Conservation (phyloP, 257 asterid species). For the Lycium ferocissimum region DNA sequence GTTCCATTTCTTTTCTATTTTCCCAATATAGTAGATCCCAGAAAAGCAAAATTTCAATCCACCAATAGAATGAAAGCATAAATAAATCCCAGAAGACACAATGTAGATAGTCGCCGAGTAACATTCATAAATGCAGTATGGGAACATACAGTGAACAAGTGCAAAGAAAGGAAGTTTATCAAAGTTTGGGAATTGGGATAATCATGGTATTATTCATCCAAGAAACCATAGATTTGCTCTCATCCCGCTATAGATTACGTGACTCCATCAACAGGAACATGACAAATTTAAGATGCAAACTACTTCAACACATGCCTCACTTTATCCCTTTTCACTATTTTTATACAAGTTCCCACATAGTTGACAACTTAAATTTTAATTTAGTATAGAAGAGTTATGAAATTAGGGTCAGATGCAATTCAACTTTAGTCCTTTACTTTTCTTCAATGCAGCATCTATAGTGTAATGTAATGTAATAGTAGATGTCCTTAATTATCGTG, state of each 20-base stretch:
- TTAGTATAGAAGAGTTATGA: not conserved
- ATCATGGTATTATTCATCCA: not conserved
- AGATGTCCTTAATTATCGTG: not conserved
- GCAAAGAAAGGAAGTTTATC: not conserved
- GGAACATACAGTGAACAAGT: constrained; percentile 9
- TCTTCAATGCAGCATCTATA: not conserved
- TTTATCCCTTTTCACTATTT: not conserved
- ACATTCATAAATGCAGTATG: not conserved
- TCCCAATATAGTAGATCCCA: not conserved
- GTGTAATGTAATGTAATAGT: not conserved
- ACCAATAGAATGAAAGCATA: not conserved
- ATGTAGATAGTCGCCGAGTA: not conserved
- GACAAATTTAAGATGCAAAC: not conserved
- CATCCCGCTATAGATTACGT: constrained; percentile 3
- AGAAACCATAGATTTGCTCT: constrained; percentile 20
- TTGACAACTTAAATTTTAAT: not conserved
- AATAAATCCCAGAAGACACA: not conserved
- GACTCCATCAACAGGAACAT: not conserved
- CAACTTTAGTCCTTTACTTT: not conserved
- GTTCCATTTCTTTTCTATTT: not conserved
- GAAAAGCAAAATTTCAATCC: not conserved
- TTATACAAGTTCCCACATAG: not conserved
- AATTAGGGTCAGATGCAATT: not conserved
- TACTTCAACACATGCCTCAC: not conserved
- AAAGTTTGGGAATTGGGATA: not conserved